phyloP scores from a whole-genome alignment of 148 eudicot genomes.

The Simmondsia chinensis region DNA sequence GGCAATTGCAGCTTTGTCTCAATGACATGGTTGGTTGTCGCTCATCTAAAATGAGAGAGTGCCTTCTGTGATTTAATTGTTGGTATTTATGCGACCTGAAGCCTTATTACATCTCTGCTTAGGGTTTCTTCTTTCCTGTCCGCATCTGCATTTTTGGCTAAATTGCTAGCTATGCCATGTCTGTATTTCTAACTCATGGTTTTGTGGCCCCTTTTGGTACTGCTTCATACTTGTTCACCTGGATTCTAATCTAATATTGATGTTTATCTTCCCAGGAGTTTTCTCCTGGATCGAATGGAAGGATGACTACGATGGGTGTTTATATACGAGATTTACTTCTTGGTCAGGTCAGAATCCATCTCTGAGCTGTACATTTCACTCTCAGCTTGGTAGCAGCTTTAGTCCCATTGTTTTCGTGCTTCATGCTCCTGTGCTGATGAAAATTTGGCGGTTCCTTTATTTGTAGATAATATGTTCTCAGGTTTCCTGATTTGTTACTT shows the following conservation, averaged over 20 bases:
- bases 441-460: too few species aligned
- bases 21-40: conserved; percentile 20
- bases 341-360: conserved; percentile 65
- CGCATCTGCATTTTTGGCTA: too few species aligned
- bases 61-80: not conserved
- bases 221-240: not conserved
- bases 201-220: not conserved
- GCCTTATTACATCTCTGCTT: conserved; percentile 13
- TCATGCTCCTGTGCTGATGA: too few species aligned
- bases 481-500: too few species aligned
- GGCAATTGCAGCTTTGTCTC: conserved; percentile 20
- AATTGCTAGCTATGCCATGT: not conserved
- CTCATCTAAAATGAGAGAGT: conserved; percentile 16
- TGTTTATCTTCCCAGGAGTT: conserved; percentile 58
- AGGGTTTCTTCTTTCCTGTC: not conserved
- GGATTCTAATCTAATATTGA: not conserved
- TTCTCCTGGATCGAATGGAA: conserved; percentile 90
- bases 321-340: conserved; percentile 95
- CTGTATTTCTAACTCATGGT: not conserved
- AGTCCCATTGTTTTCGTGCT: too few species aligned
- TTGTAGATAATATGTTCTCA: too few species aligned
- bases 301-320: conserved; percentile 92
- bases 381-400: too few species aligned
- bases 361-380: too few species aligned
- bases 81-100: conserved; percentile 3